Evolutionary conservation across 192 early-diverging fungal species (phyloP), one percentile per base, ranked within the genome.

Genomic region (Coemansia reversa): DNA sequence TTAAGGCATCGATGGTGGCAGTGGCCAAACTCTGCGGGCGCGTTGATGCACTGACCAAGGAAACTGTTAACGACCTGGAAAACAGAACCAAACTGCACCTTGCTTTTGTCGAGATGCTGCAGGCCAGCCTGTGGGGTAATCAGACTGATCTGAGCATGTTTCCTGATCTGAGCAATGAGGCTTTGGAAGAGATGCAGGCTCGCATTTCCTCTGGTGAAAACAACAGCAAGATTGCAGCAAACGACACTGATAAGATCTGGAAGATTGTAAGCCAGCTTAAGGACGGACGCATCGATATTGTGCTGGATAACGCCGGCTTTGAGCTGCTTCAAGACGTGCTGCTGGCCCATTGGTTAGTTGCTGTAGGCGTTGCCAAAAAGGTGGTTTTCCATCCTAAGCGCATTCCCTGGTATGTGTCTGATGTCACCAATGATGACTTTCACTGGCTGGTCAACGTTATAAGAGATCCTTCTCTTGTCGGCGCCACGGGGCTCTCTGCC

Each of bases 381-480:
- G 73, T 97, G 14, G 84, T 90, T 20, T 93, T 97, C 69, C 92
- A 97, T 66, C 80, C 85, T 59, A 98, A 98, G 70, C 70, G 77
- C 16, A 87, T 94, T 56, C 95, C 95, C 23, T 98, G 97, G 97
- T 98, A 95, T 63, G 97, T 98, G 24, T 93, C 92, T 0, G 97
- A 98, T 67, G 91, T 92, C n/a, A 92, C 92, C 27, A 81, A 82
- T 3, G 61, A 66, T 3, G 97, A 98, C 63, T 90, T 98, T 51
- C 78, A 90, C 33, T 91, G 87, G 83, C 72, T 91, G 25, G 62
- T 78, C 24, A 12, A 58, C 23, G 60, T 39, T 22, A 81, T 49
- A 16, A 55, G 65, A 56, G 54, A 66, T 11, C 74, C 75, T 0
- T 47, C 59, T 47, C 32, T 62, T 12, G 67, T 58, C 48, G 57